Evolutionary conservation across 192 early-diverging fungal species (phyloP).

Genomic region (Chytriomyces hyalinus): DNA sequence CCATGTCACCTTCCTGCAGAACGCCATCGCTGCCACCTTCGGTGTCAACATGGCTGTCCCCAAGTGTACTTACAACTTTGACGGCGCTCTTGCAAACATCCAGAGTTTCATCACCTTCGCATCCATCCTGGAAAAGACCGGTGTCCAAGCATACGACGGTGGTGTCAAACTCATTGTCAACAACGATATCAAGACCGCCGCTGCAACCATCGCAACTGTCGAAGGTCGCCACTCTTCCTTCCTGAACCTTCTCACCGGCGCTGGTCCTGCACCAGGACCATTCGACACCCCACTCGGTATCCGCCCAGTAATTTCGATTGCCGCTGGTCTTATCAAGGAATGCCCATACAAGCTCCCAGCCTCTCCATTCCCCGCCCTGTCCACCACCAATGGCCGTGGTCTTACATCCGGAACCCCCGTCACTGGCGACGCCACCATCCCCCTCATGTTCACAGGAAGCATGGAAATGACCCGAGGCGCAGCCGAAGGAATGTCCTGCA

Average conservation of each 20-base stretch:
- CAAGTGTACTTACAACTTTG: slow-evolving; percentile 50
- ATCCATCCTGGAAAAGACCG: slow-evolving; percentile 55
- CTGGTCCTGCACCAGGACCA: slow-evolving; percentile 39
- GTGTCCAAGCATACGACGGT: slow-evolving; percentile 61
- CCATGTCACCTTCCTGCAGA: slow-evolving; percentile 41
- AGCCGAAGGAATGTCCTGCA: slow-evolving; percentile 3
- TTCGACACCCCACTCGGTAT: slow-evolving; percentile 59
- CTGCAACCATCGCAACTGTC: slow-evolving; percentile 56
- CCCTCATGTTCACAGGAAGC: neutral
- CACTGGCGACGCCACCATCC: neutral
- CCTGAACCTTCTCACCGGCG: slow-evolving; percentile 48
- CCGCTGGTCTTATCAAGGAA: slow-evolving; percentile 51
- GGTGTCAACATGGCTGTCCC: slow-evolving; percentile 40
- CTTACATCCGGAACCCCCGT: neutral
- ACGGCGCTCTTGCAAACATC: slow-evolving; percentile 42
- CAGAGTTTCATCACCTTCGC: slow-evolving; percentile 49
- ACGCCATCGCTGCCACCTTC: slow-evolving; percentile 42
- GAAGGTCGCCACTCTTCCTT: slow-evolving; percentile 61
- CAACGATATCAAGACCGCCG: slow-evolving; percentile 54
- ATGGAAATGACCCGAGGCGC: neutral
- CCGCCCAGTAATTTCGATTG: slow-evolving; percentile 52
- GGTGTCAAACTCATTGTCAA: slow-evolving; percentile 45
- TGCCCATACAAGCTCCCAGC: slow-evolving; percentile 52
- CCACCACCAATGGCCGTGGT: neutral
- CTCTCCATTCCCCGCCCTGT: slow-evolving; percentile 42